Conservation (phyloP, 164 flowering plant species). For the Dillenia turbinata region DNA sequence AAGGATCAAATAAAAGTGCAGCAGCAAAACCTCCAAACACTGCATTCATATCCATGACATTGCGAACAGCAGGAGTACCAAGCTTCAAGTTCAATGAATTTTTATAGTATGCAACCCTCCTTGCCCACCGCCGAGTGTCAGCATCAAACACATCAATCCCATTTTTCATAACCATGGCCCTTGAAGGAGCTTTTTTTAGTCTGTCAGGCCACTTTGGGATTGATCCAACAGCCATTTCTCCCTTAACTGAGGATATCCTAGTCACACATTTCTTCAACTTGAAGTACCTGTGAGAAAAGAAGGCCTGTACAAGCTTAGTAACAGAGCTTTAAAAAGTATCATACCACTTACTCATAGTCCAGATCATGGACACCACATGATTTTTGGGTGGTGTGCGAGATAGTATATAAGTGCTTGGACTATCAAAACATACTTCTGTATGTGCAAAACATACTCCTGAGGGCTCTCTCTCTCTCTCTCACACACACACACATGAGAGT, state of each 20-base stretch:
- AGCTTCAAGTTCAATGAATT: slow-evolving; percentile 70
- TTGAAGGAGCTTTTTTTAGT: slow-evolving; percentile 61
- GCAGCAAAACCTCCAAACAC: slow-evolving; percentile 98
- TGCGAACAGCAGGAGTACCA: slow-evolving; percentile 80
- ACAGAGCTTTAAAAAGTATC: not conserved
- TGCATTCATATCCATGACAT: slow-evolving; percentile 98
- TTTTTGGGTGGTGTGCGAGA: too few species aligned
- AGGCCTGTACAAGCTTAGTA: not conserved
- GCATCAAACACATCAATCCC: slow-evolving; percentile 87
- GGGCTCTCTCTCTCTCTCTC: too few species aligned
- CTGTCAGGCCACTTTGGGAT: slow-evolving; percentile 93
- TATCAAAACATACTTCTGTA: too few species aligned
- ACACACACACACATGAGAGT: too few species aligned
- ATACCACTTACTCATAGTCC: too few species aligned
- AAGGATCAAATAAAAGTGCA: slow-evolving; percentile 70
- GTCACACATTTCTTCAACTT: slow-evolving; percentile 79
- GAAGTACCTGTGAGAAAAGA: slow-evolving; percentile 54
- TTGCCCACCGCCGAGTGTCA: slow-evolving; percentile 79
- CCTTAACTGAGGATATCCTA: slow-evolving; percentile 50
- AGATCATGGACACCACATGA: too few species aligned
- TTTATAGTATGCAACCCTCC: slow-evolving; percentile 84
- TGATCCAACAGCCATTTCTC: slow-evolving; percentile 61
- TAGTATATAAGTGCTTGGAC: too few species aligned
- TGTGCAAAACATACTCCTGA: too few species aligned
- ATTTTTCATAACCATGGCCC: slow-evolving; percentile 61